Evolutionary conservation across 1,284 basidiomycete species (phyloP).

Genomic region (Sporisorium reilianum): DNA sequence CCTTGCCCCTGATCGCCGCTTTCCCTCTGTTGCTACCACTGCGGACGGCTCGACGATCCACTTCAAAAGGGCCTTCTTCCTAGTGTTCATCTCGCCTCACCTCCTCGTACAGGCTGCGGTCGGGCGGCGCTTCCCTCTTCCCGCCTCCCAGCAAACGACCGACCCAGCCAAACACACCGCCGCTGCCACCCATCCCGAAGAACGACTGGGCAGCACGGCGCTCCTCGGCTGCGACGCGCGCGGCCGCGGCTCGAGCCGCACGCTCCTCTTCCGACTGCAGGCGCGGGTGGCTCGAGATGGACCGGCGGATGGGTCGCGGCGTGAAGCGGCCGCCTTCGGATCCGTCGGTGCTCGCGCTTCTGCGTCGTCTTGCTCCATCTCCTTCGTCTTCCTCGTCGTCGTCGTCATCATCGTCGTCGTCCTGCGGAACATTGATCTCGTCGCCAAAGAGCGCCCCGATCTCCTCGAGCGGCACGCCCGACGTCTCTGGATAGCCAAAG

Average conservation of each 20-base stretch:
- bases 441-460: constrained; percentile 72
- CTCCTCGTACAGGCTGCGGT: constrained; percentile 50
- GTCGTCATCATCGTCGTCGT: constrained; percentile 43
- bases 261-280: constrained; percentile 79
- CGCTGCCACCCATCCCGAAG: constrained; percentile 23
- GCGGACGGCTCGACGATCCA: not conserved
- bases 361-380: constrained; percentile 35
- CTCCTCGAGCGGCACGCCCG: constrained; percentile 73
- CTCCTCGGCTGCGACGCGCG: constrained; percentile 51
- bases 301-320: constrained; percentile 56
- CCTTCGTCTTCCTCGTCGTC: constrained; percentile 37
- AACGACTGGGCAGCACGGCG: constrained; percentile 75
- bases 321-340: constrained; percentile 19
- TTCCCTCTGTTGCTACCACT: constrained; percentile 4
- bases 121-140: constrained; percentile 24
- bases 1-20: not conserved
- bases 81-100: constrained; percentile 56
- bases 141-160: constrained; percentile 32
- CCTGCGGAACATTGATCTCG: constrained; percentile 62
- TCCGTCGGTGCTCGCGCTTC: constrained; percentile 24
- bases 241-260: constrained; percentile 73
- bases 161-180: constrained; percentile 20
- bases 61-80: constrained; percentile 49
- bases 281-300: constrained; percentile 71
- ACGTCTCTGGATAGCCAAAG: constrained; percentile 76